Conservation (phyloP, 2,329 filamentous ascomycete genomes). For the Sphaerulina populicola region DNA sequence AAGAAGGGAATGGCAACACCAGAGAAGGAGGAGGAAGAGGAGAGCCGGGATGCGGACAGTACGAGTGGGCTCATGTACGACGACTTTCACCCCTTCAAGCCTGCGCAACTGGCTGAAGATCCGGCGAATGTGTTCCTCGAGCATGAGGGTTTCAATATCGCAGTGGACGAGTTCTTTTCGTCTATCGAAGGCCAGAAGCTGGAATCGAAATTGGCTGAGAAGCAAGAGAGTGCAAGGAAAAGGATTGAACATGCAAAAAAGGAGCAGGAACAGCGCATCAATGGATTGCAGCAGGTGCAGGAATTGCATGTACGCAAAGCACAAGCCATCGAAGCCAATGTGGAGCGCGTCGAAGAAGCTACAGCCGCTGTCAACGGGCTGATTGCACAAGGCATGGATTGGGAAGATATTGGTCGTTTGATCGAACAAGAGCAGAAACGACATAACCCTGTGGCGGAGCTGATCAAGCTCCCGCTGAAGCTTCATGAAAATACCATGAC, state of each 20-base stretch:
- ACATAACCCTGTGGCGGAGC: conserved; percentile 74
- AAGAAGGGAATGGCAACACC: conserved; percentile 12
- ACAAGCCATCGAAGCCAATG: conserved; percentile 80
- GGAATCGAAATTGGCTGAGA: conserved; percentile 71
- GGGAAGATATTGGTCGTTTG: conserved; percentile 80
- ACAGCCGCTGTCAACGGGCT: conserved; percentile 86
- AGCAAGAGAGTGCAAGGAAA: conserved; percentile 69
- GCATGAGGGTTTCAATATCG: conserved; percentile 80
- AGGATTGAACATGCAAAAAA: conserved; percentile 77
- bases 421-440: conserved; percentile 78
- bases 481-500: conserved; percentile 85
- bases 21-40: conserved; percentile 30
- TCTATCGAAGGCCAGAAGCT: conserved; percentile 91
- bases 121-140: conserved; percentile 59
- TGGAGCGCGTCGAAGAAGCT: conserved; percentile 84
- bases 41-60: conserved; percentile 34
- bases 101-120: conserved; percentile 66
- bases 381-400: conserved; percentile 93
- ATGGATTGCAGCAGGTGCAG: conserved; percentile 73
- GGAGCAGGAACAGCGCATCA: conserved; percentile 78
- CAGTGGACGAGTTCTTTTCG: conserved; percentile 94
- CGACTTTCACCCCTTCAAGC: conserved; percentile 90
- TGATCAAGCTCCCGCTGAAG: conserved; percentile 80
- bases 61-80: conserved; percentile 61
- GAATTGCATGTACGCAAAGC: conserved; percentile 79